These are phyloP conservation scores for Phytopythium oedochilum DNA, from an alignment of 352 stramenopile genomes.

Conservation along the genomic window DNA sequence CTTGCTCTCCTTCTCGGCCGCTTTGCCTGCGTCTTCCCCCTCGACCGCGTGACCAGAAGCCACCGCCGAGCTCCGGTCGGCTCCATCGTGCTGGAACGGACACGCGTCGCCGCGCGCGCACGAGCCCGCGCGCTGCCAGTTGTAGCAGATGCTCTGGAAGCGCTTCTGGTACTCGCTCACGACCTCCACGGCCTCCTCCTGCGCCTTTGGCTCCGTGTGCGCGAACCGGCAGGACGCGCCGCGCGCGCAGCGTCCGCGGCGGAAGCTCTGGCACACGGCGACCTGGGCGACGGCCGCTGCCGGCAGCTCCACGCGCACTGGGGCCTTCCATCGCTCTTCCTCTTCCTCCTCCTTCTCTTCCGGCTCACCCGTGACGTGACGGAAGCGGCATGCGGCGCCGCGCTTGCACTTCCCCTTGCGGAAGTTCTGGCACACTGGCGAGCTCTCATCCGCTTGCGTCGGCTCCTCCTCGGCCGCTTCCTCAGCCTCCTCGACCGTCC, in stretches of 20 bases:
- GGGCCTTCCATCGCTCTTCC: conserved; percentile 10
- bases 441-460: conserved; percentile 34
- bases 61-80: not conserved
- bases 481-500: conserved; percentile 6
- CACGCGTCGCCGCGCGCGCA: conserved; percentile 40
- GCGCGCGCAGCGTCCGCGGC: conserved; percentile 32
- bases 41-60: no score
- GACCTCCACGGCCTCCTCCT: conserved; percentile 35
- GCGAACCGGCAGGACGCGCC: conserved; percentile 54
- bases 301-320: conserved; percentile 29
- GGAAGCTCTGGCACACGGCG: conserved; percentile 50
- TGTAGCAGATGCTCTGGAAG: conserved; percentile 63
- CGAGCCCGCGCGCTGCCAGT: conserved; percentile 39
- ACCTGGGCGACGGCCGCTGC: conserved; percentile 38
- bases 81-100: conserved; percentile 44
- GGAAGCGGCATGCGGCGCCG: conserved; percentile 51
- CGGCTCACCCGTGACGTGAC: conserved; percentile 26
- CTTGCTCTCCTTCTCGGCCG: conserved; percentile 8
- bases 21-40: conserved; percentile 1
- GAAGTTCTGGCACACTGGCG: conserved; percentile 59
- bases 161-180: conserved; percentile 61
- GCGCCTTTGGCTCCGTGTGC: conserved; percentile 27
- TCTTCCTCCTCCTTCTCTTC: conserved; percentile 9
- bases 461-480: conserved; percentile 30
- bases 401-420: conserved; percentile 72